A percentile compares a stretch with the other conserved stretches of the same genome.
Evolutionary conservation across 2,329 filamentous ascomycete genomes (phyloP).

Genomic region (Monosporascus sp.): DNA sequence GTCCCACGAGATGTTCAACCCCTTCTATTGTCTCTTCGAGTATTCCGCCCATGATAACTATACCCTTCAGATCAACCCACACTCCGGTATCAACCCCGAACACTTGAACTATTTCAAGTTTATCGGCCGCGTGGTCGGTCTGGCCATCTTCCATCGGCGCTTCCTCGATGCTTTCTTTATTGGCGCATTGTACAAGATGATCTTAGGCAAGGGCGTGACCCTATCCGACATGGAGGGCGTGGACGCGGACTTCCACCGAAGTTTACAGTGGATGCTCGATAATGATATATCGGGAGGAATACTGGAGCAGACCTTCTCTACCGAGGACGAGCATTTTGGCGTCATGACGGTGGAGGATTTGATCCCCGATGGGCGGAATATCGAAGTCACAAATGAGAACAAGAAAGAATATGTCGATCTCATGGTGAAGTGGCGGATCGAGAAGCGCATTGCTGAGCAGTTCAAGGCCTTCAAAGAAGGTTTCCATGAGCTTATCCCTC

Average conservation of each 20-base stretch:
- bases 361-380: slow-evolving; percentile 82
- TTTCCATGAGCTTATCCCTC: slow-evolving; percentile 95
- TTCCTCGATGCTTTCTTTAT: slow-evolving; percentile 99
- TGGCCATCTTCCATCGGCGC: slow-evolving; percentile 95
- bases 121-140: slow-evolving; percentile 91
- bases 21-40: slow-evolving; percentile 98
- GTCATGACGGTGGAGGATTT: slow-evolving; percentile 92
- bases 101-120: slow-evolving; percentile 99
- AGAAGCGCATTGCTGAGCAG: slow-evolving; percentile 96
- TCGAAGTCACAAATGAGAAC: slow-evolving; percentile 97
- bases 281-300: slow-evolving; percentile 92
- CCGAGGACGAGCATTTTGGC: slow-evolving; percentile 95
- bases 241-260: slow-evolving; percentile 95
- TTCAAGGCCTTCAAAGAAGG: slow-evolving; percentile 97
- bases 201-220: slow-evolving; percentile 85
- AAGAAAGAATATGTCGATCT: slow-evolving; percentile 98
- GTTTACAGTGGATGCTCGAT: slow-evolving; percentile 94
- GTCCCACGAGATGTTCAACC: slow-evolving; percentile 99
- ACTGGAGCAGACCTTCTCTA: slow-evolving; percentile 91
- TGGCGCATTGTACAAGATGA: slow-evolving; percentile 99
- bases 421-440: slow-evolving; percentile 98
- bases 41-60: slow-evolving; percentile 99
- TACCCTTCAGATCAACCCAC: slow-evolving; percentile 98
- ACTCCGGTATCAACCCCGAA: slow-evolving; percentile 98
- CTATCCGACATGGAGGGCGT: slow-evolving; percentile 98